Base-by-base conservation (phyloP, 2,329 filamentous ascomycete genomes). In the Ceratocystiopsis minuta region DNA sequence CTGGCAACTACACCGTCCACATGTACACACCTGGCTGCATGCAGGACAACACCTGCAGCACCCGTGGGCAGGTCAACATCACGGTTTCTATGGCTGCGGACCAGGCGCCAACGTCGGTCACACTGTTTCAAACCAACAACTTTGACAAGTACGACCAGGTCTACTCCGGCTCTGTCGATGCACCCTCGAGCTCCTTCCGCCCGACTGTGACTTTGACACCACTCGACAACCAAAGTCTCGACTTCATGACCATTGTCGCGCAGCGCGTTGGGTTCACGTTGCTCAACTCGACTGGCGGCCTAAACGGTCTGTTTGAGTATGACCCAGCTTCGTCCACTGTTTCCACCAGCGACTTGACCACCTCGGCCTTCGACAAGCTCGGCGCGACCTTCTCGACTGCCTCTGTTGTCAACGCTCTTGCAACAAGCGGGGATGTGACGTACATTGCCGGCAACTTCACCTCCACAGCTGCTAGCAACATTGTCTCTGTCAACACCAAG, bases 101-200 rank as follows among this genome's bases (percentile, higher is more conserved):
- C 33, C 64, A 71, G 6, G 66, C 77, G 44, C 68, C 72, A 24
- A 73, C 67, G 1, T 68, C 72, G 0, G 41, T 48, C 11, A 45
- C 47, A 36, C 63, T 95, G 9, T 92, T 72, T 55, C 90, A 98
- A 59, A 94, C 87, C 16, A 98, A 98, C 61, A 72, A 92, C 56
- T 92, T 79, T 57, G 88, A 96, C 65, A 98, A 98, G 60, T 96
- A 93, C 54, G 90, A 98, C 55, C 78, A 83, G 50, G 77, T 98
- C 45, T 94, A 86, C 60, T 80, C 79, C 49, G 90, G 87, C 38
- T 76, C 76, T 49, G 75, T 98, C 42, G 85, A 96, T 54, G 77
- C 78, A 42, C 76, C 72, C 41, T 78, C 73, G 11, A 65, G 63
- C 47, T 71, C 70, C 16, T 95, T 95, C 65, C 77, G 77, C 36